Evolutionary conservation across 2,329 filamentous ascomycete genomes (phyloP).

Genomic region (Metarhizium brunneum): DNA sequence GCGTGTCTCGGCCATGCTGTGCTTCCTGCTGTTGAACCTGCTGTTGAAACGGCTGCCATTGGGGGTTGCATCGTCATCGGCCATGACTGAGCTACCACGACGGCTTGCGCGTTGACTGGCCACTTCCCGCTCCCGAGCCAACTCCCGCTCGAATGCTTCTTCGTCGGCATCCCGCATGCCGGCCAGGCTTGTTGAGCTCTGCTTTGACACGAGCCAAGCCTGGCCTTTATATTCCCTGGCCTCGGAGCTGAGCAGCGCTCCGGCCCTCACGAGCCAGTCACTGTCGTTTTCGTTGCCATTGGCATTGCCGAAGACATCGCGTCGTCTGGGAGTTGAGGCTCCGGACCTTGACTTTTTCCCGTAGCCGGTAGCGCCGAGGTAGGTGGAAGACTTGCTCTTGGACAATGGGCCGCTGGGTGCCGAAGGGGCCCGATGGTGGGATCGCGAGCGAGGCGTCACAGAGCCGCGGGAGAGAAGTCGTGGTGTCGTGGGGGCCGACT

Average conservation of each 20-base stretch:
- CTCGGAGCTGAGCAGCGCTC: constrained; percentile 51
- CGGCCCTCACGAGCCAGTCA: constrained; percentile 57
- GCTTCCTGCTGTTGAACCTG: constrained; percentile 34
- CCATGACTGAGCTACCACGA: constrained; percentile 32
- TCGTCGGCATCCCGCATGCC: constrained; percentile 43
- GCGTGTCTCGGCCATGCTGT: constrained; percentile 23
- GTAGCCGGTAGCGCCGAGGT: constrained; percentile 29
- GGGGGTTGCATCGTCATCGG: constrained; percentile 27
- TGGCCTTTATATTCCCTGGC: constrained; percentile 60
- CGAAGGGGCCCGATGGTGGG: constrained; percentile 32
- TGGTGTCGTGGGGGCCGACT: constrained; percentile 55
- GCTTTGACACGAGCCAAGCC: constrained; percentile 56
- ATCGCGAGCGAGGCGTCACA: constrained; percentile 38
- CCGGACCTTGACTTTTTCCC: constrained; percentile 16
- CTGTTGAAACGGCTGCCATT: constrained; percentile 39
- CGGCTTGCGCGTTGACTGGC: constrained; percentile 39
- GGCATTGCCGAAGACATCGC: constrained; percentile 19
- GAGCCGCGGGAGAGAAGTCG: constrained; percentile 48
- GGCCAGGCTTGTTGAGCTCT: constrained; percentile 53
- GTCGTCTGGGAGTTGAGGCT: constrained; percentile 25
- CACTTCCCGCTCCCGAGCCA: constrained; percentile 39
- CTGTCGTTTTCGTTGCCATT: constrained; percentile 39
- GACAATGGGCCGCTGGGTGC: constrained; percentile 29
- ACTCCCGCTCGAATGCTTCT: constrained; percentile 41
- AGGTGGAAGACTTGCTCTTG: constrained; percentile 56